Evolutionary conservation across 2,329 filamentous ascomycete genomes (phyloP), one percentile per base, ranked within the genome.

Genomic region (Ophiostoma angusticollis): DNA sequence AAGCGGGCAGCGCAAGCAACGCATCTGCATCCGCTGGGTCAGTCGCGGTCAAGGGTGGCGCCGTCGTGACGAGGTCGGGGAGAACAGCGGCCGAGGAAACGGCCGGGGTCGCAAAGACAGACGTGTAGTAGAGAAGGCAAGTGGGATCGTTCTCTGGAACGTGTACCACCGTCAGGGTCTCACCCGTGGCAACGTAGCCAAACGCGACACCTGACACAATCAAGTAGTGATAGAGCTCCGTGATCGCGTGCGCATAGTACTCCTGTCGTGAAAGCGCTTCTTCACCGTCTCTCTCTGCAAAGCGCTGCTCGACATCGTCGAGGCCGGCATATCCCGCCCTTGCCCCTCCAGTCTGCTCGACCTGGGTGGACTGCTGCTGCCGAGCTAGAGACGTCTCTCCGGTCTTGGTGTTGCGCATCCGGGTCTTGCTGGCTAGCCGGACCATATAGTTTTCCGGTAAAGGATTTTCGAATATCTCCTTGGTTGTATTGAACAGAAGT

Each of bases 151-250:
- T 16, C n/a, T 27, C 22, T 5, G 23, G 23, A 19, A 35, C 19
- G 33, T 23, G 24, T 3, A 35, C 16, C 13, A 35, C 27, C 4
- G 22, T 24, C 5, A 35, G 22, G 6, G 33, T 18, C 33, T 35
- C 33, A 16, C 33, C 33, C 23, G 33, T 27, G 16, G 13, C n/a
- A 22, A 35, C 9, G 22, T 18, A 35, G 11, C 33, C 33, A 13
- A 18, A 35, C 17, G 27, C 33, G 14, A 24, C 9, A 9, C 33
- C 33, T 16, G 33, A 35, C 8, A 35, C 24, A 14, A 35, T 3
- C 33, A 35, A 19, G 33, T 35, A 35, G 33, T 35, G 33, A 16
- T 35, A 35, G 14, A 23, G 12, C 24, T 35, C 23, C 14, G 23
- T 19, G 9, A 35, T 22, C 33, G 33, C 33, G 14, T 35, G 16